A percentile compares a stretch with the other conserved stretches of the same genome.
These are phyloP conservation scores for Vigna nakashimae DNA, from an alignment of 306 rosid genomes.

Conservation along the genomic window DNA sequence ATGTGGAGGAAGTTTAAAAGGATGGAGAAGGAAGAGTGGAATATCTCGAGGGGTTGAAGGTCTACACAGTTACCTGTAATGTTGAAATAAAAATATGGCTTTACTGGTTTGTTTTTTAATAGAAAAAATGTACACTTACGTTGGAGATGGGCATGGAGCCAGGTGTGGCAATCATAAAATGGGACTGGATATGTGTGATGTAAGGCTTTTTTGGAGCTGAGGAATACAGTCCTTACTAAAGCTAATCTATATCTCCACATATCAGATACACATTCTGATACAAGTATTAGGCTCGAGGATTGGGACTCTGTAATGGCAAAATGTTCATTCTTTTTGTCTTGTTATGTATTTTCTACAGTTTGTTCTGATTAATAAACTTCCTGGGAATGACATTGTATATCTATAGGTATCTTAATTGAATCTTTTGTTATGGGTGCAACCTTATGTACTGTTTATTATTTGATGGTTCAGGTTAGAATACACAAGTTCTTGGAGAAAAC, in stretches of 20 bases:
- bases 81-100: background rate
- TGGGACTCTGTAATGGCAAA: conserved; percentile 5
- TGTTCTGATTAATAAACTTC: conserved; percentile 34
- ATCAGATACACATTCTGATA: background rate
- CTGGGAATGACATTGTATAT: conserved; percentile 16
- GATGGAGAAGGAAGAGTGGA: background rate
- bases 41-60: background rate
- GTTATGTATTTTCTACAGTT: conserved; percentile 27
- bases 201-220: conserved; percentile 10
- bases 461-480: conserved; percentile 76
- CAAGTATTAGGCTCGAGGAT: conserved; percentile 5
- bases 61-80: conserved; percentile 12
- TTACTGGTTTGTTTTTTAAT: background rate
- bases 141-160: conserved; percentile 2
- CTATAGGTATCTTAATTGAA: conserved; percentile 5
- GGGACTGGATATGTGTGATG: background rate
- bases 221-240: conserved; percentile 9
- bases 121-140: background rate
- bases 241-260: background rate
- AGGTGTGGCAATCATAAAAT: background rate
- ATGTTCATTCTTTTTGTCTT: background rate
- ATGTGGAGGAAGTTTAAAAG: conserved; percentile 23
- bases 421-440: conserved; percentile 27
- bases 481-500: conserved; percentile 75
- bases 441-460: conserved; percentile 43